These are phyloP conservation scores for Candida labiduridarum DNA, from an alignment of 1,139 yeast genomes.

Conservation along the genomic window DNA sequence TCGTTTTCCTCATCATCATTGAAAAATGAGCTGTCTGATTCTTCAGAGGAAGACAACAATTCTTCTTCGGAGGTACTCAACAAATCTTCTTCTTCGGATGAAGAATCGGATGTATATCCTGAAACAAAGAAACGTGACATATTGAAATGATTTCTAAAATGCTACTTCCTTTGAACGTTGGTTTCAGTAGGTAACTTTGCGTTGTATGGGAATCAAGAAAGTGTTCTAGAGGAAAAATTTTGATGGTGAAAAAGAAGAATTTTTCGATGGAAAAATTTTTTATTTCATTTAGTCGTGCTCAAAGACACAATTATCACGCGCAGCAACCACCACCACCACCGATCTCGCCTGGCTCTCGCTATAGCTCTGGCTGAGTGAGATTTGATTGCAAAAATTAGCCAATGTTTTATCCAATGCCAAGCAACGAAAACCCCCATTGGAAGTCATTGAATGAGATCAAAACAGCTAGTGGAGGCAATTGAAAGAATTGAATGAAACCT, in stretches of 20 bases:
- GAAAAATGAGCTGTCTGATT: conserved; percentile 47
- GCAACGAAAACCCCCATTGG: too few species aligned
- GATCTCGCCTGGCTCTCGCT: too few species aligned
- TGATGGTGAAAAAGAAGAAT: conserved; percentile 7
- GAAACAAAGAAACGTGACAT: conserved; percentile 83
- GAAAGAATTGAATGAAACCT: too few species aligned
- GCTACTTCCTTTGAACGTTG: neutral
- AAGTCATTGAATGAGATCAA: too few species aligned
- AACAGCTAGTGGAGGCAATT: too few species aligned
- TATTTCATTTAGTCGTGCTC: conserved; percentile 3
- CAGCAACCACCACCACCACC: too few species aligned
- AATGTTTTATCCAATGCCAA: too few species aligned
- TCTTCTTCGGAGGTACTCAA: conserved; percentile 74
- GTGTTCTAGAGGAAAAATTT: neutral
- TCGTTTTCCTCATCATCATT: conserved; percentile 35
- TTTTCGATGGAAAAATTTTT: conserved; percentile 7
- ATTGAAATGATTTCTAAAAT: neutral
- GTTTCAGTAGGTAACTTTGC: neutral
- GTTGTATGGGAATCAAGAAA: neutral
- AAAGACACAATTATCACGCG: neutral
- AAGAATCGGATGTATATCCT: conserved; percentile 62
- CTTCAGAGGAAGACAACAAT: conserved; percentile 46
- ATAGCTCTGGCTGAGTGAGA: neutral
- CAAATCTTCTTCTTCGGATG: conserved; percentile 77
- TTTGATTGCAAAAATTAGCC: conserved; percentile 6